Evolutionary conservation across 2,329 filamentous ascomycete genomes (phyloP).

Genomic region (Paracamarosporium sp.): DNA sequence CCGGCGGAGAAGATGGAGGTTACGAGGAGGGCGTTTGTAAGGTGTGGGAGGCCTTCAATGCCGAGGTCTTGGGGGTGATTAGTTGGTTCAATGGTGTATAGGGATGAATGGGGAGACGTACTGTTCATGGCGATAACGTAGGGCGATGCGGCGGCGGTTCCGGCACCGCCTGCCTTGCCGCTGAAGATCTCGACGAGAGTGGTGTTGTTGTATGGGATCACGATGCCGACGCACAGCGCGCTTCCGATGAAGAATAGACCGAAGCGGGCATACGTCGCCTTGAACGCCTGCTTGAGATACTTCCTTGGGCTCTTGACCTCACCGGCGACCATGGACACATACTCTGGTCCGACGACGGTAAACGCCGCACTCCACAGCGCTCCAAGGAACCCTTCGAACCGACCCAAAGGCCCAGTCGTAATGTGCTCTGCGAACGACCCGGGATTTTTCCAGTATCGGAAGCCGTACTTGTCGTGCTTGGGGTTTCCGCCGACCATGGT

Average conservation of each 20-base stretch:
- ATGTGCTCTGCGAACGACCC: constrained; percentile 37
- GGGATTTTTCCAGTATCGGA: constrained; percentile 49
- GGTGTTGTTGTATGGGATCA: constrained; percentile 69
- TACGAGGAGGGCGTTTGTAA: constrained; percentile 62
- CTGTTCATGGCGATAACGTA: constrained; percentile 66
- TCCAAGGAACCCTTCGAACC: constrained; percentile 39
- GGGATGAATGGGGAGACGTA: not conserved
- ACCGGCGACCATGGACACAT: constrained; percentile 53
- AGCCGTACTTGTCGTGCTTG: constrained; percentile 45
- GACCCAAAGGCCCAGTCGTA: constrained; percentile 30
- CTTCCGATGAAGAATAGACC: constrained; percentile 51
- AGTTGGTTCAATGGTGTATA: not conserved
- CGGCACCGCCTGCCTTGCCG: constrained; percentile 27
- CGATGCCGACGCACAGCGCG: constrained; percentile 50
- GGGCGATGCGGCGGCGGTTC: constrained; percentile 62
- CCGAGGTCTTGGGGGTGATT: constrained; percentile 34
- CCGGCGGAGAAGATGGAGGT: constrained; percentile 61
- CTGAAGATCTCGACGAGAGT: constrained; percentile 66
- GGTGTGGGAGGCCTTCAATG: constrained; percentile 59
- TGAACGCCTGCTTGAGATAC: constrained; percentile 51
- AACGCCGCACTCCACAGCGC: constrained; percentile 45
- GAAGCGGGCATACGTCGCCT: constrained; percentile 50
- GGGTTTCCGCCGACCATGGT: constrained; percentile 53
- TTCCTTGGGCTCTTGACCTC: constrained; percentile 49
- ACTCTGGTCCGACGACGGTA: constrained; percentile 52